Percentiles rank a stretch among this genome's conserved stretches.
Conservation (phyloP, 164 flowering plant species). For the Hamamelis virginiana region DNA sequence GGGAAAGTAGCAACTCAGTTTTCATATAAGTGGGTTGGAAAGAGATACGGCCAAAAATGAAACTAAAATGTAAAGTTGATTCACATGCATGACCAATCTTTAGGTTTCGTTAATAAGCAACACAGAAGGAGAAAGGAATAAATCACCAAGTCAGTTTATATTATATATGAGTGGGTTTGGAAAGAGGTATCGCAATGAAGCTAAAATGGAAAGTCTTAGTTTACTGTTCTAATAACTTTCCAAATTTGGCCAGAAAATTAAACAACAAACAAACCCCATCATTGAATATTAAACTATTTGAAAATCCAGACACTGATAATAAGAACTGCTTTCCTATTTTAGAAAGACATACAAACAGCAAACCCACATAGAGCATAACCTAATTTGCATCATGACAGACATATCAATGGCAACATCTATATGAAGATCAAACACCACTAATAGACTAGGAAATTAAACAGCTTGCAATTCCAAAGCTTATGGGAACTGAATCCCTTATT, state of each 20-base stretch:
- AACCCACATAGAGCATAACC: background rate
- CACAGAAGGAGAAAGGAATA: background rate
- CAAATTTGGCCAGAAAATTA: background rate
- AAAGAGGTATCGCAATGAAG: background rate
- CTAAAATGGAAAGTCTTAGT: background rate
- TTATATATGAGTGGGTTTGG: background rate
- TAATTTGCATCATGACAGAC: background rate
- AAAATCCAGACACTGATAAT: background rate
- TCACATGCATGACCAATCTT: background rate
- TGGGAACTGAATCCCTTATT: constrained; percentile 8
- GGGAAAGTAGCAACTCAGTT: too few relatives aligned
- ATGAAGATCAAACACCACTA: background rate
- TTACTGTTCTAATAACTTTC: background rate
- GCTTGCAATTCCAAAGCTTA: background rate
- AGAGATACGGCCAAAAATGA: background rate
- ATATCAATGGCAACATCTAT: background rate
- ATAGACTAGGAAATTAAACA: background rate
- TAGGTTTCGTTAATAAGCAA: background rate
- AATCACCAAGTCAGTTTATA: background rate
- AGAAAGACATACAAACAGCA: background rate
- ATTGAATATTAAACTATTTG: background rate
- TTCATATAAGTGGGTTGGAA: too few relatives aligned
- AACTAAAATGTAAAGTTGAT: background rate
- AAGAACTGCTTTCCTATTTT: background rate
- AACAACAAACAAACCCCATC: background rate